Evolutionary conservation across 2,329 filamentous ascomycete species (phyloP).

Genomic region (Aspergillus fumigatiaffinis): DNA sequence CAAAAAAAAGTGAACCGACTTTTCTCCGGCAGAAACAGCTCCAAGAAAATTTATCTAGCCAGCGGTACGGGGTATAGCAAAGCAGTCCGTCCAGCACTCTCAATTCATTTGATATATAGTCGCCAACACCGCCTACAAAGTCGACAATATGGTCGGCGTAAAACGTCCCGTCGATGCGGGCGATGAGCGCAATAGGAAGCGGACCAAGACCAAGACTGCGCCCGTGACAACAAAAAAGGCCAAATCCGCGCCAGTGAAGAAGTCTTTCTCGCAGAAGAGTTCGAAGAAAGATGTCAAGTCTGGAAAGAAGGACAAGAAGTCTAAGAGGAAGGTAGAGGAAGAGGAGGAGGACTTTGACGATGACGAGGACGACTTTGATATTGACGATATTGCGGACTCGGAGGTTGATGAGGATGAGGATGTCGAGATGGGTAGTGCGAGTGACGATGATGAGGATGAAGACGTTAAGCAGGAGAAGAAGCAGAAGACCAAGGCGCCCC

Average conservation of each 20-base stretch:
- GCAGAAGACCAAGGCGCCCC: conserved; percentile 14
- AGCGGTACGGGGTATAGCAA: conserved; percentile 2
- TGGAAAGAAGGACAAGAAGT: conserved; percentile 32
- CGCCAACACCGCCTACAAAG: neutral
- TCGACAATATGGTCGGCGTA: conserved; percentile 35
- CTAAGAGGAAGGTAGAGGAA: conserved; percentile 33
- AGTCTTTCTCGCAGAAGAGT: conserved; percentile 14
- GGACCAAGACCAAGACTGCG: conserved; percentile 30
- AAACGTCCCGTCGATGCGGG: conserved; percentile 38
- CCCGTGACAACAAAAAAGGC: conserved; percentile 22
- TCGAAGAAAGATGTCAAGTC: conserved; percentile 29
- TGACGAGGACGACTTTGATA: conserved; percentile 54
- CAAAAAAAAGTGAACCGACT: conserved; percentile 15
- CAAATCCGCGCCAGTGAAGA: conserved; percentile 27
- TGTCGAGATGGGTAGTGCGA: conserved; percentile 35
- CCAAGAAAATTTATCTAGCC: conserved; percentile 9
- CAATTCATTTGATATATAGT: neutral
- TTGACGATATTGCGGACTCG: conserved; percentile 48
- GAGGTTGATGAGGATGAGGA: conserved; percentile 46
- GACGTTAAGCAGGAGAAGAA: conserved; percentile 23
- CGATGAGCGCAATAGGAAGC: conserved; percentile 39
- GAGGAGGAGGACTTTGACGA: conserved; percentile 46
- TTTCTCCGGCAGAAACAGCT: conserved; percentile 6
- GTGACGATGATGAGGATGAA: conserved; percentile 35
- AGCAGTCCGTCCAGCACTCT: neutral